phyloP scores from a whole-genome alignment of 805 yeast genomes.

The Pichia californica region DNA sequence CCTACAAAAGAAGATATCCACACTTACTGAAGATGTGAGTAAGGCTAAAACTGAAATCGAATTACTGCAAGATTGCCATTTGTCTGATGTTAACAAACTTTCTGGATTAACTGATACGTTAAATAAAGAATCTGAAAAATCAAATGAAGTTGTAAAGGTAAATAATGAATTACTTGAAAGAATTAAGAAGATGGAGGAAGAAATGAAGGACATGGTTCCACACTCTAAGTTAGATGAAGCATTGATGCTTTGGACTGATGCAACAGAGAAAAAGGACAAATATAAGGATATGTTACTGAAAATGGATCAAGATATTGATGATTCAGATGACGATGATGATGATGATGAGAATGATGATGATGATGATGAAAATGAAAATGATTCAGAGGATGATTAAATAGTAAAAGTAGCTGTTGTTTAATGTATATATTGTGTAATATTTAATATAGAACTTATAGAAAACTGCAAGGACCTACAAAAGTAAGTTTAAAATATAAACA shows the following conservation, averaged over 20 bases:
- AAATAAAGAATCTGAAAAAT: background rate
- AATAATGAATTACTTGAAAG: background rate
- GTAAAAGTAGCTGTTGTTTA: too few relatives aligned
- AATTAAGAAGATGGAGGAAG: constrained; percentile 3
- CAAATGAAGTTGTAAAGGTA: background rate
- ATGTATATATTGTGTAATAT: too few relatives aligned
- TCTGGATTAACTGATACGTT: background rate
- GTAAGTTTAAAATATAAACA: too few relatives aligned
- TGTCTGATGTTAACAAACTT: background rate
- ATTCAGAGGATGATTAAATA: background rate
- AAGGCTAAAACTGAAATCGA: background rate
- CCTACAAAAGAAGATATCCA: too few relatives aligned
- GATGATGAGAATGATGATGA: background rate
- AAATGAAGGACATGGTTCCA: constrained; percentile 5
- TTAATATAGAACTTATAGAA: too few relatives aligned
- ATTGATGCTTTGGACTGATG: constrained; percentile 12
- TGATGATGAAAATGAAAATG: background rate
- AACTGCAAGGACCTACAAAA: too few relatives aligned
- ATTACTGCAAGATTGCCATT: background rate
- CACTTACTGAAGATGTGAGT: too few relatives aligned
- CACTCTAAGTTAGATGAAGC: constrained; percentile 12
- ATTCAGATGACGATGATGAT: constrained; percentile 3
- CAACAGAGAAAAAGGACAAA: constrained; percentile 11
- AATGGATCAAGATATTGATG: constrained; percentile 3
- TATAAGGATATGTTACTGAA: constrained; percentile 7